Conservation (phyloP, 1,284 basidiomycete genomes). For the Cryptococcus sp. region DNA sequence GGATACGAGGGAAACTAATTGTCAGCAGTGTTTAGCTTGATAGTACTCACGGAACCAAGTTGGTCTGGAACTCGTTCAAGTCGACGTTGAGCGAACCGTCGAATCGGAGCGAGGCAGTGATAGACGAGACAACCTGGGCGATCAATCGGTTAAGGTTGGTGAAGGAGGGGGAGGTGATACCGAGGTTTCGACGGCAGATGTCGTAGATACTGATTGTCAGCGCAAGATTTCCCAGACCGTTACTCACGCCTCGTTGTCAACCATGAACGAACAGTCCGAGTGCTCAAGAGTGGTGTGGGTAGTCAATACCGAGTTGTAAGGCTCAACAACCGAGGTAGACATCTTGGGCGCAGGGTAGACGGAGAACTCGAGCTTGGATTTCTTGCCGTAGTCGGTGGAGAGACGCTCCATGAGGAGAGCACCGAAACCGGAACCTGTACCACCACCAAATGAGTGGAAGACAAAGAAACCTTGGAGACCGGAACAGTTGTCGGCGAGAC, state of each 20-base stretch:
- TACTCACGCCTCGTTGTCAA: slow-evolving; percentile 82
- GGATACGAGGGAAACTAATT: slow-evolving; percentile 87
- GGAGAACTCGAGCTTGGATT: slow-evolving; percentile 98
- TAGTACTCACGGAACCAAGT: slow-evolving; percentile 80
- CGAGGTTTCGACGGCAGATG: slow-evolving; percentile 95
- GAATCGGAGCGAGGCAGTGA: slow-evolving; percentile 96
- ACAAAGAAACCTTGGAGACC: slow-evolving; percentile 99
- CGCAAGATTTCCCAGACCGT: slow-evolving; percentile 13
- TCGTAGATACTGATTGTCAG: slow-evolving; percentile 73
- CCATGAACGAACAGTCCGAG: slow-evolving; percentile 99
- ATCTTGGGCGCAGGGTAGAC: slow-evolving; percentile 95
- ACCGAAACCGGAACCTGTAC: slow-evolving; percentile 98
- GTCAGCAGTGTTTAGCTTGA: slow-evolving; percentile 1
- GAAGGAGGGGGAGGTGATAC: slow-evolving; percentile 84
- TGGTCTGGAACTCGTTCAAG: slow-evolving; percentile 98
- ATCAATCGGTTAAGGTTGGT: slow-evolving; percentile 95
- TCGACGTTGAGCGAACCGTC: slow-evolving; percentile 98
- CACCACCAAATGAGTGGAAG: slow-evolving; percentile 99
- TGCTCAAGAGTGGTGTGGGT: slow-evolving; percentile 99
- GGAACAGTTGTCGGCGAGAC: slow-evolving; percentile 95
- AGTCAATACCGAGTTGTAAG: slow-evolving; percentile 98
- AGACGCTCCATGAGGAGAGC: slow-evolving; percentile 94
- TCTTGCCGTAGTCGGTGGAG: slow-evolving; percentile 98
- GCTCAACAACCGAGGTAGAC: slow-evolving; percentile 96
- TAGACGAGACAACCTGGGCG: slow-evolving; percentile 95